phyloP scores from a whole-genome alignment of 495 filamentous ascomycete species.

The Podospora pseudoanserina region DNA sequence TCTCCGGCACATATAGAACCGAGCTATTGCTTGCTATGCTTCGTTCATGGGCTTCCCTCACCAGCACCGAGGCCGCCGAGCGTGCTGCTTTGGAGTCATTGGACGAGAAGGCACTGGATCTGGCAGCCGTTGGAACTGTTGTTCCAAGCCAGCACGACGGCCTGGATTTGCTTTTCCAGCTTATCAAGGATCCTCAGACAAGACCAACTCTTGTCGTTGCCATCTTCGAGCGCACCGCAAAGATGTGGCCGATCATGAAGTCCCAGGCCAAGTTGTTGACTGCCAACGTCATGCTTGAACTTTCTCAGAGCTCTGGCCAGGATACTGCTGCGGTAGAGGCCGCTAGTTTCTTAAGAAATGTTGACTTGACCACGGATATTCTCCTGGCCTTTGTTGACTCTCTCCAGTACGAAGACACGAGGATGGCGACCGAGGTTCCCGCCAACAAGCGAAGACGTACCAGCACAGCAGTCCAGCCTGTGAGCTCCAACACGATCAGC shows the following conservation, averaged over 20 bases:
- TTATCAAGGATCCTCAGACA: slow-evolving; percentile 48
- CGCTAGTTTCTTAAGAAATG: slow-evolving; percentile 61
- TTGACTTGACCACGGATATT: slow-evolving; percentile 66
- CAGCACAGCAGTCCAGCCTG: slow-evolving; percentile 58
- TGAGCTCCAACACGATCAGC: slow-evolving; percentile 32
- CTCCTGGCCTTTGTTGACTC: slow-evolving; percentile 66
- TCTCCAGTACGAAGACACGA: slow-evolving; percentile 57
- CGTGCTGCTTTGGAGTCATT: slow-evolving; percentile 54
- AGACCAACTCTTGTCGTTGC: slow-evolving; percentile 55
- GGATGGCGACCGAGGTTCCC: slow-evolving; percentile 57
- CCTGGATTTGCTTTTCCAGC: slow-evolving; percentile 53
- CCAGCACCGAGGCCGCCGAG: slow-evolving; percentile 33
- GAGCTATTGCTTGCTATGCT: slow-evolving; percentile 68
- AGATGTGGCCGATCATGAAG: slow-evolving; percentile 68
- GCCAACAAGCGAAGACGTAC: slow-evolving; percentile 73
- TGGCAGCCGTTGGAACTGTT: slow-evolving; percentile 57
- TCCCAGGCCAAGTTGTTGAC: slow-evolving; percentile 56
- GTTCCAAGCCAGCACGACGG: slow-evolving; percentile 65
- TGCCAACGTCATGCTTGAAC: slow-evolving; percentile 56
- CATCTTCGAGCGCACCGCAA: slow-evolving; percentile 60
- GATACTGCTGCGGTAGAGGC: slow-evolving; percentile 49
- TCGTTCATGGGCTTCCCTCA: slow-evolving; percentile 57
- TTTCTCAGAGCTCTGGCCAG: slow-evolving; percentile 35
- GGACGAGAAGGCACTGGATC: slow-evolving; percentile 55
- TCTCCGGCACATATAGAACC: slow-evolving; percentile 61